phyloP scores from a whole-genome alignment of 257 asterid genomes.

The Paulownia fortunei region DNA sequence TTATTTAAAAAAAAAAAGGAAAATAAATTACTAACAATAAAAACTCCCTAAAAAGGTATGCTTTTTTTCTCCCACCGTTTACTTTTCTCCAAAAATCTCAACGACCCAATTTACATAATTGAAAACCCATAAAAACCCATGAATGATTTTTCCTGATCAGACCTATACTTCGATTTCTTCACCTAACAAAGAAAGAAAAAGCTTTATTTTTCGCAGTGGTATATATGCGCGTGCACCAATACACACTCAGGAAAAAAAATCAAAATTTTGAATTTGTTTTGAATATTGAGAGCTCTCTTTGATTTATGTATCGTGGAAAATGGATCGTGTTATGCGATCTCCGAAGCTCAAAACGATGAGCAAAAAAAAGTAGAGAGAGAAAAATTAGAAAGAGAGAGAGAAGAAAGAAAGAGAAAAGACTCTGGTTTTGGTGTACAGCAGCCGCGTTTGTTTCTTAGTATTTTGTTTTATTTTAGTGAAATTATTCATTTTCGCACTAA shows the following conservation, averaged over 20 bases:
- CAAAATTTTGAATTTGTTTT: background rate
- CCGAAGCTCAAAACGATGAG: constrained; percentile 63
- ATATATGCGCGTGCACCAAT: constrained; percentile 25
- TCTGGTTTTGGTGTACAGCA: constrained; percentile 60
- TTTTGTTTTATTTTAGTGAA: background rate
- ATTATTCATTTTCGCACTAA: background rate
- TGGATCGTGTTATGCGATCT: constrained; percentile 71
- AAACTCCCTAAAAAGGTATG: constrained; percentile 36
- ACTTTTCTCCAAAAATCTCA: constrained; percentile 52
- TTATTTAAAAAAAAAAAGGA: background rate
- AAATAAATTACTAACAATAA: constrained; percentile 23
- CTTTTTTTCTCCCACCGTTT: constrained; percentile 40
- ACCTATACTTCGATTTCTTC: constrained; percentile 48
- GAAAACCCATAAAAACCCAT: constrained; percentile 49
- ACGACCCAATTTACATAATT: constrained; percentile 36
- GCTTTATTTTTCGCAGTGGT: constrained; percentile 22
- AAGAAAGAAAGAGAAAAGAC: constrained; percentile 36
- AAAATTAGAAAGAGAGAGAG: constrained; percentile 33
- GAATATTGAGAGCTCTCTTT: constrained; percentile 35
- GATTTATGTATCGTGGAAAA: constrained; percentile 42
- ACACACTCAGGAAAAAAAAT: constrained; percentile 16
- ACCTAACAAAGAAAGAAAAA: constrained; percentile 44
- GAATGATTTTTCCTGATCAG: constrained; percentile 47
- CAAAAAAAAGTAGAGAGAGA: constrained; percentile 45
- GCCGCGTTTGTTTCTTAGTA: constrained; percentile 64